Evolutionary conservation across 2,329 filamentous ascomycete genomes (phyloP), one percentile per base, ranked within the genome.

Genomic region (Colletotrichum spinosum): DNA sequence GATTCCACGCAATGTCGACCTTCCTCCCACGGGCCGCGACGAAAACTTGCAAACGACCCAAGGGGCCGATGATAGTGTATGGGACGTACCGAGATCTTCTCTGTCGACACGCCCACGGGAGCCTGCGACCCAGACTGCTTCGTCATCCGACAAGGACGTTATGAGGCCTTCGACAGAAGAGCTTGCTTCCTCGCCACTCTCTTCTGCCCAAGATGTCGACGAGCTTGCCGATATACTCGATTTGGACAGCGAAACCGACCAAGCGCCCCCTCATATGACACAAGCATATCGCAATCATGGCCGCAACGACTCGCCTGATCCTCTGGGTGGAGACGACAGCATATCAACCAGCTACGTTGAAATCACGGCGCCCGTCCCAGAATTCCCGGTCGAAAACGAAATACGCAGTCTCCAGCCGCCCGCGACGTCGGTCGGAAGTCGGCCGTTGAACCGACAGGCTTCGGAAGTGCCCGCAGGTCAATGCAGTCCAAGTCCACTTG

Each of bases 271-370:
- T 4, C 48, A 13, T 17, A 34, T 55, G 12, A 56, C 52, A 39
- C 59, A 37, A n/a, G 33, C 33, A 33, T 53, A 63, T 41, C 34
- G 55, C 35, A 4, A 45, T 44, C 17, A 52, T 9, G 15, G 39
- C 34, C 37, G 55, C 25, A 37, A 54, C 33, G 49, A 41, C 39
- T 48, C 52, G 33, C 59, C 67, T 9, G 65, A 68, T 38, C 65
- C 67, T 15, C 45, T 69, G 7, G 69, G 63, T 39, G 62, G 60
- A 15, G 68, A 71, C 10, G 78, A 81, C 41, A 77, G 77, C 33
- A 75, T 79, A 68, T 78, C 78, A 2, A 74, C 65, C 44, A 77
- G 75, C 67, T 77, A 80, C 70, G 73, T 79, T n/a, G 73, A 73
- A 42, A 68, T 77, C 41, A 76, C 74, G 13, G 76, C 77, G 5